Percentiles rank a stretch among this genome's conserved stretches.
These are phyloP conservation scores for Theileria equi DNA, from an alignment of 169 alveolate species.

Conservation along the genomic window DNA sequence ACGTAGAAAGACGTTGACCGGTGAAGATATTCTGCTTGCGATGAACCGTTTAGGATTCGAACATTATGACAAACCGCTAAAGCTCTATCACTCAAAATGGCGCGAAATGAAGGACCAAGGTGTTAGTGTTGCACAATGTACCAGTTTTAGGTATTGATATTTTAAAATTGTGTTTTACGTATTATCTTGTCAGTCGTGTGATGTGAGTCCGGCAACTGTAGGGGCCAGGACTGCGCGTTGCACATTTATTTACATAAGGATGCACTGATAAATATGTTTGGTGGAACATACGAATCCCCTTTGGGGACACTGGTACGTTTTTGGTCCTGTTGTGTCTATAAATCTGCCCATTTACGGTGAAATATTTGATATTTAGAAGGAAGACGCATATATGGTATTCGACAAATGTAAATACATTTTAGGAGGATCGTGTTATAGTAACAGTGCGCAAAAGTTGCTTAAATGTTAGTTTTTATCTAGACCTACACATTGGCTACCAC, in stretches of 20 bases:
- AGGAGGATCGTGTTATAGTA: slow-evolving; percentile 17
- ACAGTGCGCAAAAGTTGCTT: slow-evolving; percentile 14
- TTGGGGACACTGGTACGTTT: too few species aligned
- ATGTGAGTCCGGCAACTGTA: too few species aligned
- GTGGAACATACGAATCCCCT: too few species aligned
- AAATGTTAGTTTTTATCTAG: too few species aligned
- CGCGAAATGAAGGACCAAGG: slow-evolving; percentile 26
- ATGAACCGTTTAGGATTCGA: slow-evolving; percentile 87
- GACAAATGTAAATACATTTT: slow-evolving; percentile 15
- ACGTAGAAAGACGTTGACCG: slow-evolving; percentile 90
- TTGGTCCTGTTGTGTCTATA: too few species aligned
- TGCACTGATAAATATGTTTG: too few species aligned
- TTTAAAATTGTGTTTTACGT: too few species aligned
- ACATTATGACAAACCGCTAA: slow-evolving; percentile 43
- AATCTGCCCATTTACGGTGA: too few species aligned
- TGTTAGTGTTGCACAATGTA: background rate
- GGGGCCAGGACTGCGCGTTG: too few species aligned
- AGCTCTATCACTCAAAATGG: slow-evolving; percentile 39
- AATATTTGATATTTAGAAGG: slow-evolving; percentile 11
- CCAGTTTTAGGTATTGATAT: background rate
- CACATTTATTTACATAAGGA: too few species aligned
- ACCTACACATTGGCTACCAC: too few species aligned
- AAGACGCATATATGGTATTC: background rate
- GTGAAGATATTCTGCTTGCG: slow-evolving; percentile 90
- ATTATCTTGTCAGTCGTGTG: too few species aligned